Evolutionary conservation across 306 rosid species (phyloP), one percentile per base, ranked within the genome.

Genomic region (Citrullus colocynthis): DNA sequence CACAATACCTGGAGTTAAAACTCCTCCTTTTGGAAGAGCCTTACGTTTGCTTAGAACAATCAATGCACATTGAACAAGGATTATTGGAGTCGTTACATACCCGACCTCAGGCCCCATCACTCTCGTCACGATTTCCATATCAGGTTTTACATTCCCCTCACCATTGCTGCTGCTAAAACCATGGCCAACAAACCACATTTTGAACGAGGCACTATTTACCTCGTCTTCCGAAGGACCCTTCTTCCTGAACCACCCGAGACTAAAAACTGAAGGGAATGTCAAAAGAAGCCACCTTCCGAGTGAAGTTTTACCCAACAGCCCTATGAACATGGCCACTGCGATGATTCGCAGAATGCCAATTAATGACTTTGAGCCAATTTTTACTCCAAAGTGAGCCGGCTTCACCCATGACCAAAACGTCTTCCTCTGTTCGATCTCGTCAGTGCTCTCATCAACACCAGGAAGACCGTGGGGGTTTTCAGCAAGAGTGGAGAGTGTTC

Each of bases 31-130:
- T 32, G 95, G 98, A n/a, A 94, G 88, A 75, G 58, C 74, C 0
- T 83, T 81, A 5, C 95, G 85, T 81, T 91, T 92, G 78, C 80
- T 78, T 52, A 85, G 91, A 90, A 88, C 82, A 73, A 90, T 64
- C 4, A 89, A 92, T 62, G 96, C 96, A 80, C 96, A 91, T 79
- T 94, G 96, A 80, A 94, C 58, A 48, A 94, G 84, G 75, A 89
- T 84, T 79, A 91, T 91, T 2, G 97, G 95, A 2, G 98, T 94
- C 16, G 97, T 89, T 63, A 94, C 60, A 83, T 94, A 90, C 45
- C 98, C 98, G 61, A 89, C 85, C 88, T 94, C 96, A 15, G 96
- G 98, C 61, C 95, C 97, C 84, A 83, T 88, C 41, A 94, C 86
- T 88, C 97, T 84, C 2, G 97, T 90, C 51, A 90, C 73, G 42